phyloP scores from a whole-genome alignment of 306 rosid species.

The Trifolium repens region DNA sequence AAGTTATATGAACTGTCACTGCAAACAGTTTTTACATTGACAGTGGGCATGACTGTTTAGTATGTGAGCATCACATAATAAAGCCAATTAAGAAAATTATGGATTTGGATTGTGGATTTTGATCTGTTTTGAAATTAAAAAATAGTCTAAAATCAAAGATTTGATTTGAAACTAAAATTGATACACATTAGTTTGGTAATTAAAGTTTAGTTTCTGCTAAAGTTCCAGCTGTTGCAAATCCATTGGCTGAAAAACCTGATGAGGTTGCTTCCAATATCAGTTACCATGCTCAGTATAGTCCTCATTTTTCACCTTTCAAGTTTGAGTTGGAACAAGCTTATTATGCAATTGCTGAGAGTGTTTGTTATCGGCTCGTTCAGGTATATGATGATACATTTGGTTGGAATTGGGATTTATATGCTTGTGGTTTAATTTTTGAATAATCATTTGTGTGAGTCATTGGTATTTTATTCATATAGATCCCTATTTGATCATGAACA shows the following conservation, averaged over 20 bases:
- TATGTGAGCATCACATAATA: too few species aligned
- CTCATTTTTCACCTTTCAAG: slow-evolving; percentile 90
- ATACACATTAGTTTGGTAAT: too few species aligned
- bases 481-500: too few species aligned
- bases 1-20: too few species aligned
- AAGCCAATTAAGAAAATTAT: too few species aligned
- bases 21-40: too few species aligned
- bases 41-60: too few species aligned
- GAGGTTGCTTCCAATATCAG: slow-evolving; percentile 88
- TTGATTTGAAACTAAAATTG: too few species aligned
- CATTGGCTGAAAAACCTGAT: slow-evolving; percentile 73
- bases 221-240: slow-evolving; percentile 76
- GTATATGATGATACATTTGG: slow-evolving; percentile 44
- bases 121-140: too few species aligned
- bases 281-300: slow-evolving; percentile 84
- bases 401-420: slow-evolving; percentile 25
- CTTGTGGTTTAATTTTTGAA: not conserved
- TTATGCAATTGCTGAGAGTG: slow-evolving; percentile 92
- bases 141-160: too few species aligned
- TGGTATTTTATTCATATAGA: slow-evolving; percentile 25
- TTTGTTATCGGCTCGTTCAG: slow-evolving; percentile 86
- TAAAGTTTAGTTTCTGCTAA: slow-evolving; percentile 41
- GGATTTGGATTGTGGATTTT: too few species aligned
- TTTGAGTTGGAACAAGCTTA: slow-evolving; percentile 90
- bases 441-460: slow-evolving; percentile 4